Evolutionary conservation across 1,284 basidiomycete genomes (phyloP).

Genomic region (Leccinum huronense): DNA sequence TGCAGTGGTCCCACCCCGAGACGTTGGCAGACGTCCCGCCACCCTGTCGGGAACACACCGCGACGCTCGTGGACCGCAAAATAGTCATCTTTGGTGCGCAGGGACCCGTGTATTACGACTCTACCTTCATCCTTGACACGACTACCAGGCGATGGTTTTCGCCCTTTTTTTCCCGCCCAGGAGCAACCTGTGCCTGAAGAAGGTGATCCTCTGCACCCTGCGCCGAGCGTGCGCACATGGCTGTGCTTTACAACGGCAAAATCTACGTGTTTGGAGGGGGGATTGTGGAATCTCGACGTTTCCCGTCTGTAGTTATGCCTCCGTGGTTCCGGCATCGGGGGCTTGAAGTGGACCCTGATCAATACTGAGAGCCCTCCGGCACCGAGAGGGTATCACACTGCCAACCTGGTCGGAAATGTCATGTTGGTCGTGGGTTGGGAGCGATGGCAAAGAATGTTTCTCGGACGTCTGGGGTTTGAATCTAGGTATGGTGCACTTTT

Average conservation of each 20-base stretch:
- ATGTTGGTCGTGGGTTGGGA: conserved; percentile 82
- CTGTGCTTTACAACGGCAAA: conserved; percentile 70
- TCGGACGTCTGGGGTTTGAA: conserved; percentile 87
- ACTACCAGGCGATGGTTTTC: conserved; percentile 64
- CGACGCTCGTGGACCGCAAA: conserved; percentile 79
- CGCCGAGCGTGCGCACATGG: conserved; percentile 86
- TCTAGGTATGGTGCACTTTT: conserved; percentile 55
- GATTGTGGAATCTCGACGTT: conserved; percentile 85
- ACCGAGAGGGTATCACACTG: conserved; percentile 87
- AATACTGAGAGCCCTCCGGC: conserved; percentile 51
- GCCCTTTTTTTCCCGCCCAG: conserved; percentile 41
- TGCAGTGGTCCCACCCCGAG: conserved; percentile 84
- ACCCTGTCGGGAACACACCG: conserved; percentile 85
- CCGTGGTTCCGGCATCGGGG: conserved; percentile 29
- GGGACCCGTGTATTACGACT: conserved; percentile 71
- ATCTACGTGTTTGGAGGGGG: conserved; percentile 92
- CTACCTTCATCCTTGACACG: conserved; percentile 83
- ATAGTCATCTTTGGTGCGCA: conserved; percentile 86
- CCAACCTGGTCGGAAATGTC: conserved; percentile 81
- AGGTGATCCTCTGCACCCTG: conserved; percentile 40
- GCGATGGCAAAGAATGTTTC: conserved; percentile 78
- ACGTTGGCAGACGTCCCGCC: conserved; percentile 74
- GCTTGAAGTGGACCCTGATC: conserved; percentile 66
- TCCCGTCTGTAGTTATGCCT: conserved; percentile 30
- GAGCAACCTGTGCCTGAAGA: conserved; percentile 9